phyloP scores from a whole-genome alignment of 345 rosid species.

The Gossypium stocksii region DNA sequence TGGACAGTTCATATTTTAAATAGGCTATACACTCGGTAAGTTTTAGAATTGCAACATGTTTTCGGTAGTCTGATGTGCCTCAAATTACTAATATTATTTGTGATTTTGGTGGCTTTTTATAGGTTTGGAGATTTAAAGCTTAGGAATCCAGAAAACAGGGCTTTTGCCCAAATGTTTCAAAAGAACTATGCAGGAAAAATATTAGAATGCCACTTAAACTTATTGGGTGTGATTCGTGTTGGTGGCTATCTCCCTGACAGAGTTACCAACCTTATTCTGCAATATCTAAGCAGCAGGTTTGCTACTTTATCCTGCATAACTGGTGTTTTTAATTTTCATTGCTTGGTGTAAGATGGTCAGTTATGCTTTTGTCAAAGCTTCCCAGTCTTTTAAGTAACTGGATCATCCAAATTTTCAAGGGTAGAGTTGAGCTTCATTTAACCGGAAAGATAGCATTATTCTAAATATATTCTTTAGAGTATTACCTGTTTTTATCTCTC shows the following conservation, averaged over 20 bases:
- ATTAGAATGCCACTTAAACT: constrained; percentile 87
- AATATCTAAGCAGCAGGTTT: constrained; percentile 92
- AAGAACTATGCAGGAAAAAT: constrained; percentile 90
- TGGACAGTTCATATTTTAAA: constrained; percentile 97
- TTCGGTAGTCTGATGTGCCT: not conserved
- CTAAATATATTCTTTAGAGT: not conserved
- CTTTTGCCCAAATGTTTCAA: constrained; percentile 90
- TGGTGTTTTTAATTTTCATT: not conserved
- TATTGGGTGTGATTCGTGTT: constrained; percentile 68
- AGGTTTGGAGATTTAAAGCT: constrained; percentile 98
- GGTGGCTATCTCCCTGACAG: constrained; percentile 97
- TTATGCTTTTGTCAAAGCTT: not conserved
- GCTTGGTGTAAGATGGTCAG: not conserved
- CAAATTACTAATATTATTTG: not conserved
- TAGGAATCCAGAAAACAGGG: constrained; percentile 79
- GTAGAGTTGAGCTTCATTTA: not conserved
- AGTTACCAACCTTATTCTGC: constrained; percentile 91
- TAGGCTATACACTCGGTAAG: constrained; percentile 87
- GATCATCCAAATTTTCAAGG: not conserved
- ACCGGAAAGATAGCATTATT: not conserved
- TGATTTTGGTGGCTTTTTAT: constrained; percentile 11
- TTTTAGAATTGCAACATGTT: constrained; percentile 6
- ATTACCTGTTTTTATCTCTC: not conserved
- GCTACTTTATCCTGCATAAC: not conserved
- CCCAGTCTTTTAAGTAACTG: not conserved